Conservation (phyloP, 805 yeast species). For the Metschnikowia reukaufii region DNA sequence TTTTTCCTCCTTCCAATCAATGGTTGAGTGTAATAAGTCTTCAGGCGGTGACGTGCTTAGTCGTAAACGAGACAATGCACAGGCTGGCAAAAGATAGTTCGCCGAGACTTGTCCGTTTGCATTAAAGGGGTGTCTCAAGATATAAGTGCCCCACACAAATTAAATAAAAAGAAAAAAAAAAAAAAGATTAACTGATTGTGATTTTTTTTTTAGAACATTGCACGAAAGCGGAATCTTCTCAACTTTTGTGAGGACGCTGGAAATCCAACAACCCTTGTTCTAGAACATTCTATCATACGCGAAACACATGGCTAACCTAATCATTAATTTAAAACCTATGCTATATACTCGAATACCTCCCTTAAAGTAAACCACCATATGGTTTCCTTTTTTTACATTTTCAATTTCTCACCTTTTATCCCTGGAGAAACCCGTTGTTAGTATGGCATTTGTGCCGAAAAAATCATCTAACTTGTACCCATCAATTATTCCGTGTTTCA, state of each 20-base stretch:
- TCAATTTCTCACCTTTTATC: not conserved
- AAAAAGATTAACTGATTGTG: not conserved
- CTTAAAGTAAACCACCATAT: not conserved
- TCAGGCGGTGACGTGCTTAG: too few relatives aligned
- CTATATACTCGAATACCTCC: not conserved
- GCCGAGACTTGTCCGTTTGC: too few relatives aligned
- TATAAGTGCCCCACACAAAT: too few relatives aligned
- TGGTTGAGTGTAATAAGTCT: too few relatives aligned
- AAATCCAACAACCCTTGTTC: not conserved
- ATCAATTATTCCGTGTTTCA: constrained; percentile 45
- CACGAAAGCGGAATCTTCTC: not conserved
- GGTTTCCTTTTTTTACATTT: not conserved
- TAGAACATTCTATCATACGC: constrained; percentile 3
- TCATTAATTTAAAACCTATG: not conserved
- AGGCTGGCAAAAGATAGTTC: too few relatives aligned
- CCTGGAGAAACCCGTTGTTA: not conserved
- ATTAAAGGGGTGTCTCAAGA: too few relatives aligned
- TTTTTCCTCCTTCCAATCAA: too few relatives aligned
- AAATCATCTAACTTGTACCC: constrained; percentile 42
- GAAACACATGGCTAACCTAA: not conserved
- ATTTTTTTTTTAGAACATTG: too few relatives aligned
- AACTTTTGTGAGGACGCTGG: not conserved
- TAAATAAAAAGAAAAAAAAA: too few relatives aligned
- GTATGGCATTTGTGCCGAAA: constrained; percentile 17
- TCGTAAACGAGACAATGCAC: too few relatives aligned